These are phyloP conservation scores for Porcisia hertigi DNA, from an alignment of 208 protist species.

Conservation along the genomic window DNA sequence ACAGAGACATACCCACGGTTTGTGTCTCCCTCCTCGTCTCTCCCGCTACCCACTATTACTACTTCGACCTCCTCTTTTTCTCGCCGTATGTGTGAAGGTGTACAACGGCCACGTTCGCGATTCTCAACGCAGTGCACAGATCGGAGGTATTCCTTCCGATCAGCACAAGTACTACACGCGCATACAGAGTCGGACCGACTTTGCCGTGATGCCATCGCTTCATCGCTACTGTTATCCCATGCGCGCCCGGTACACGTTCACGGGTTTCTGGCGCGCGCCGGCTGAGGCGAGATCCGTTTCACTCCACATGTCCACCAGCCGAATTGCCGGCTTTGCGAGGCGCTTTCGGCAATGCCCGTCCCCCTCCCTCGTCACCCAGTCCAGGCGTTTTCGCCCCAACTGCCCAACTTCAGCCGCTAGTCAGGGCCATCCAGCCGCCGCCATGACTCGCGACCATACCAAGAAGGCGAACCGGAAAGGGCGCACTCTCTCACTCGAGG, in stretches of 20 bases:
- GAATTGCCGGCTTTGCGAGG: background rate
- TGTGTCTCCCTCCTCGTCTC: background rate
- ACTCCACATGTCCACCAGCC: background rate
- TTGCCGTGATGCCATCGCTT: background rate
- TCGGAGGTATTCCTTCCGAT: background rate
- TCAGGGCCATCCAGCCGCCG: background rate
- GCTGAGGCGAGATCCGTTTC: background rate
- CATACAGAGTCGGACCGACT: background rate
- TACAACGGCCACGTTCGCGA: background rate
- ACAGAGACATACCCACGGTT: background rate
- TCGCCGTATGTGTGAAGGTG: background rate
- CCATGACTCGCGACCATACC: background rate
- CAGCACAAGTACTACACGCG: background rate
- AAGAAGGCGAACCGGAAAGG: background rate
- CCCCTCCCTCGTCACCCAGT: background rate
- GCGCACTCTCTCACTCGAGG: slow-evolving; percentile 17
- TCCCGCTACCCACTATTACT: background rate
- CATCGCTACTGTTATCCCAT: background rate
- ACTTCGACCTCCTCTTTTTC: background rate
- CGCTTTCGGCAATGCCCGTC: background rate
- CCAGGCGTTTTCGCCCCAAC: background rate
- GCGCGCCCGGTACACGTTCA: background rate
- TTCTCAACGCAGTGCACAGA: background rate
- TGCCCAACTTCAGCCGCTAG: background rate
- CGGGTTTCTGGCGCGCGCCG: background rate